These are phyloP conservation scores for Radiomyces spectabilis DNA, from an alignment of 192 early-diverging fungal species.

Conservation along the genomic window DNA sequence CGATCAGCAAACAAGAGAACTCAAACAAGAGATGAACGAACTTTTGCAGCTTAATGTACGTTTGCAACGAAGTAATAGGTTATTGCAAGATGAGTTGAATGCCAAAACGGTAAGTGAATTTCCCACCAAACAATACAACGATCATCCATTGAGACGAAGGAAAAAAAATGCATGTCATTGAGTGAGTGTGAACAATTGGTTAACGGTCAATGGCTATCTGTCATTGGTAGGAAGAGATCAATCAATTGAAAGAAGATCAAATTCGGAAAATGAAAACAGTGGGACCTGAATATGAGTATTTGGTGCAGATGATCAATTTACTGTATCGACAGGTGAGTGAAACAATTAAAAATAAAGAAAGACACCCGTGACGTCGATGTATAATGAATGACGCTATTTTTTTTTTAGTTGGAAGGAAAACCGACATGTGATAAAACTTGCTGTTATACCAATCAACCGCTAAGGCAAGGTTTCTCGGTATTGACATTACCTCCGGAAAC, in stretches of 20 bases:
- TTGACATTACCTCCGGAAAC: slow-evolving; percentile 19
- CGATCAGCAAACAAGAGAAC: slow-evolving; percentile 20
- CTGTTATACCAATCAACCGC: slow-evolving; percentile 23
- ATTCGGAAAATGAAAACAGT: slow-evolving; percentile 19
- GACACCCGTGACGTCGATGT: neutral
- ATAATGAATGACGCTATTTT: neutral
- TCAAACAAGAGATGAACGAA: slow-evolving; percentile 20
- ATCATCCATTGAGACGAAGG: neutral
- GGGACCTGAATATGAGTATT: slow-evolving; percentile 35
- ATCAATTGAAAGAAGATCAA: slow-evolving; percentile 15
- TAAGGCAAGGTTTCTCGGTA: slow-evolving; percentile 6
- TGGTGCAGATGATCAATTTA: slow-evolving; percentile 32
- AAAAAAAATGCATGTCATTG: neutral
- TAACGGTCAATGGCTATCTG: neutral
- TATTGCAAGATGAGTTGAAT: slow-evolving; percentile 19
- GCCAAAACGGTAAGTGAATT: slow-evolving; percentile 5
- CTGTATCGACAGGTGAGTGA: slow-evolving; percentile 25
- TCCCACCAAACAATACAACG: neutral
- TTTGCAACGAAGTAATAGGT: slow-evolving; percentile 19
- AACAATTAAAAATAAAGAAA: neutral
- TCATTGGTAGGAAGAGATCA: slow-evolving; percentile 12
- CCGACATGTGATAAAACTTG: slow-evolving; percentile 23
- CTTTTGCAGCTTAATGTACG: slow-evolving; percentile 14
- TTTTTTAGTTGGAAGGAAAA: slow-evolving; percentile 21
- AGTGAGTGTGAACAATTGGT: neutral